Conservation (phyloP, 164 flowering plant species). For the Berberis thunbergii region DNA sequence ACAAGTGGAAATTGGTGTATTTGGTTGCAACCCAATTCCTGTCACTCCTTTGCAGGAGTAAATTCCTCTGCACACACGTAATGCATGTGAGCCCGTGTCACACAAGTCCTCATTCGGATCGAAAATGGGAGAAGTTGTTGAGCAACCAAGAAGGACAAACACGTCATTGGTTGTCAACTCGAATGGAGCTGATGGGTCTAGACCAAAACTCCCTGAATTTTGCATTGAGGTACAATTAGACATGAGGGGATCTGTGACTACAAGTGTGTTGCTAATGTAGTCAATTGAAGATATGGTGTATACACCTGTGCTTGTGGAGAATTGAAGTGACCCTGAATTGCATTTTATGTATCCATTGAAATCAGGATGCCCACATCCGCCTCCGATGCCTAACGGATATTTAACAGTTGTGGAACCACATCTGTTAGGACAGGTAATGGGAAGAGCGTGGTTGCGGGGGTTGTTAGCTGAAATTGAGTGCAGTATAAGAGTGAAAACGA, state of each 20-base stretch:
- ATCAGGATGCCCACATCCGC: conserved; percentile 61
- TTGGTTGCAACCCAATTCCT: conserved; percentile 45
- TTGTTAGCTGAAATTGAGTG: too few species aligned
- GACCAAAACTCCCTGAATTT: conserved; percentile 55
- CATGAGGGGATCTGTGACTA: conserved; percentile 48
- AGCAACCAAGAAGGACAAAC: conserved; percentile 57
- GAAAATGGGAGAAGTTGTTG: conserved; percentile 47
- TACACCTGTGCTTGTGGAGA: conserved; percentile 40
- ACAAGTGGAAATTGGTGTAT: conserved; percentile 45
- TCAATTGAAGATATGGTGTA: conserved; percentile 39
- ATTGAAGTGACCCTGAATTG: conserved; percentile 24
- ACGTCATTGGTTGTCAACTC: conserved; percentile 15
- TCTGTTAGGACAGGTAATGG: conserved; percentile 19
- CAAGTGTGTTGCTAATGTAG: conserved; percentile 27
- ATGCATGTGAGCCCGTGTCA: conserved; percentile 33
- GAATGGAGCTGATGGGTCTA: conserved; percentile 45
- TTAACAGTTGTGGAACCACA: conserved; percentile 42
- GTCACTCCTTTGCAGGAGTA: conserved; percentile 55
- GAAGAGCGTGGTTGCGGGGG: too few species aligned
- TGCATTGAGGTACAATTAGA: conserved; percentile 62
- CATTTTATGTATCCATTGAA: conserved; percentile 45
- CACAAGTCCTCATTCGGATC: conserved; percentile 37
- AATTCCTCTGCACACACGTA: conserved; percentile 40
- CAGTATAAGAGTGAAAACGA: too few species aligned
- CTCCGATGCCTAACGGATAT: conserved; percentile 50